These are phyloP conservation scores for Striga asiatica DNA, from an alignment of 257 asterid genomes.

Conservation along the genomic window DNA sequence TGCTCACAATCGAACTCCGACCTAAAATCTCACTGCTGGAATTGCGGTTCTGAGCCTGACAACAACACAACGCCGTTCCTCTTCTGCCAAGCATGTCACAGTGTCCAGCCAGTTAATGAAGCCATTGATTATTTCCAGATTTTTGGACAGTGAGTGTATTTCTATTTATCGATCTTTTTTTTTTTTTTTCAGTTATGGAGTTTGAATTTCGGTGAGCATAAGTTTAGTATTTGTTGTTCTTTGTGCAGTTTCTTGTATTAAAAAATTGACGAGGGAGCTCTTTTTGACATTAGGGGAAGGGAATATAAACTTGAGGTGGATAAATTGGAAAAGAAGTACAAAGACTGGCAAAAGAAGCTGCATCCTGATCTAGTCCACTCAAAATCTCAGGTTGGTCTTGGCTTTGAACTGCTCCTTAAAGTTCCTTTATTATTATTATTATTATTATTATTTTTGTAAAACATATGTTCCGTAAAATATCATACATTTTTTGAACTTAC, in stretches of 20 bases:
- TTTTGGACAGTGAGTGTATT: slow-evolving; percentile 57
- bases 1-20: slow-evolving; percentile 32
- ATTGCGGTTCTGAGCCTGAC: slow-evolving; percentile 39
- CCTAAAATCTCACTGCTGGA: slow-evolving; percentile 50
- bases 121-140: slow-evolving; percentile 72
- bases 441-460: no score
- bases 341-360: slow-evolving; percentile 95
- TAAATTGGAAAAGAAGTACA: slow-evolving; percentile 66
- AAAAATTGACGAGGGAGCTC: no score
- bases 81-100: slow-evolving; percentile 61
- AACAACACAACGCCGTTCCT: slow-evolving; percentile 48
- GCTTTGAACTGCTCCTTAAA: background rate
- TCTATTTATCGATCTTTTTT: no score
- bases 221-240: no score
- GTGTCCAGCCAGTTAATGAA: slow-evolving; percentile 56
- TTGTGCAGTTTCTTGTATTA: no score
- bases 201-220: background rate
- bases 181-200: no score
- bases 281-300: slow-evolving; percentile 41
- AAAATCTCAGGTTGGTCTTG: slow-evolving; percentile 53
- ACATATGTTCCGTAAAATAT: background rate
- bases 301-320: slow-evolving; percentile 41
- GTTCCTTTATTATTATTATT: background rate
- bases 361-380: slow-evolving; percentile 97
- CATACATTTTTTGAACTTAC: background rate